Base-by-base conservation (phyloP, 2,329 filamentous ascomycete species). In the Aotearoamyces nothofagi region DNA sequence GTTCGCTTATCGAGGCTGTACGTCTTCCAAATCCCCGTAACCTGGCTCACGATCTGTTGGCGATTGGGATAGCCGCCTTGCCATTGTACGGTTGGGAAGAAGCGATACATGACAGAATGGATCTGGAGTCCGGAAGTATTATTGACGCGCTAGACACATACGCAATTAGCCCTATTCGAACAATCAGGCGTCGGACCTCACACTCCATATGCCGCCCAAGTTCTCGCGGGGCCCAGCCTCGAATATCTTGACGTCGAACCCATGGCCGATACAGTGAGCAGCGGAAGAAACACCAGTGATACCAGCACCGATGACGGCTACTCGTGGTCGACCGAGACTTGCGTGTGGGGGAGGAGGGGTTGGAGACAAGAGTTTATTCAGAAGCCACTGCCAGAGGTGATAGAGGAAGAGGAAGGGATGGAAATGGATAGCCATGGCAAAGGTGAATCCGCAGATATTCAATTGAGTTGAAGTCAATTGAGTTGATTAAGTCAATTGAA, bases 61-160 rank as follows among this genome's bases (percentile, higher is more conserved):
- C 79, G 73, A 35, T 75, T 65, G 0, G 83, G 83, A 44, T 92
- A 92, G n/a, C 79, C 79, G 16, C 62, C 58, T 17, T 67, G 58
- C 72, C 79, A 92, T 35, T 67, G 61, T 1, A 92, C 69, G 0
- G 77, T 78, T 0, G 83, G 83, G 40, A 87, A 79, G 49, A 92
- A 92, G 13, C 82, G 69, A 51, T 87, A 92, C 81, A 90, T 90
- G 33, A 86, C 51, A 12, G 74, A 81, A 49, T 92, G 80, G 13
- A 92, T 86, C 45, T 90, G 81, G 1, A 92, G 63, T 10, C 78
- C 71, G 0, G 79, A 86, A 0, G 79, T 86, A 29, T 78, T 79
- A 55, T 90, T 87, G 22, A 90, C 79, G 51, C 67, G 66, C 72
- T 81, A 33, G 14, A n/a, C n/a, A n/a, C n/a, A n/a, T n/a, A n/a